Percentiles rank a stretch among this genome's conserved stretches.
Evolutionary conservation across 257 asterid species (phyloP).

Genomic region (Solanum stenotomum): DNA sequence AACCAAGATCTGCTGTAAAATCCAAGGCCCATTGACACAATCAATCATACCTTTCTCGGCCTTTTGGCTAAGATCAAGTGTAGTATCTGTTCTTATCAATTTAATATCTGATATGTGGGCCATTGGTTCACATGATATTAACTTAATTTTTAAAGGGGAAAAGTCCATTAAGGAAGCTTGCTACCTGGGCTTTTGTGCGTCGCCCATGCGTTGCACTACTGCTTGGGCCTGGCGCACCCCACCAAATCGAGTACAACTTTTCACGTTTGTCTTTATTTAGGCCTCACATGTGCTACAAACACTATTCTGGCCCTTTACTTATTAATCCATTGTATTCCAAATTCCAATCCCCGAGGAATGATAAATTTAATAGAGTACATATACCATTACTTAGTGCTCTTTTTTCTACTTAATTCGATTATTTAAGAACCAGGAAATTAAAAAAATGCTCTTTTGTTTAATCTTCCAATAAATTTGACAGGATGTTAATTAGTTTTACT

Average conservation of each 20-base stretch:
- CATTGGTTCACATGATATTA: background rate
- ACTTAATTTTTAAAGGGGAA: background rate
- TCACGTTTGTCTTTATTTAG: too few species aligned
- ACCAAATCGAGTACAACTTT: background rate
- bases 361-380: too few species aligned
- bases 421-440: too few species aligned
- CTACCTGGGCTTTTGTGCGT: fast-evolving
- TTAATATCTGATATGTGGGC: constrained; percentile 21
- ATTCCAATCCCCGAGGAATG: too few species aligned
- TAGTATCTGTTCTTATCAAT: constrained; percentile 33
- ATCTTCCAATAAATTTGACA: too few species aligned
- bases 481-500: too few species aligned
- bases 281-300: too few species aligned
- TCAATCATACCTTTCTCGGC: constrained; percentile 17
- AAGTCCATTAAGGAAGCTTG: background rate
- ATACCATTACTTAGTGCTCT: too few species aligned
- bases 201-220: background rate
- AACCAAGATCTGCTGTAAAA: background rate
- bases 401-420: too few species aligned
- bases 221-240: background rate
- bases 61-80: constrained; percentile 36
- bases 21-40: fast-evolving
- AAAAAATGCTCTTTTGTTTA: too few species aligned
- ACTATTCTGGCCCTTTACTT: too few species aligned
- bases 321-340: too few species aligned